Evolutionary conservation across 257 asterid species (phyloP), one percentile per base, ranked within the genome.

Genomic region (Przewalskia tangutica): DNA sequence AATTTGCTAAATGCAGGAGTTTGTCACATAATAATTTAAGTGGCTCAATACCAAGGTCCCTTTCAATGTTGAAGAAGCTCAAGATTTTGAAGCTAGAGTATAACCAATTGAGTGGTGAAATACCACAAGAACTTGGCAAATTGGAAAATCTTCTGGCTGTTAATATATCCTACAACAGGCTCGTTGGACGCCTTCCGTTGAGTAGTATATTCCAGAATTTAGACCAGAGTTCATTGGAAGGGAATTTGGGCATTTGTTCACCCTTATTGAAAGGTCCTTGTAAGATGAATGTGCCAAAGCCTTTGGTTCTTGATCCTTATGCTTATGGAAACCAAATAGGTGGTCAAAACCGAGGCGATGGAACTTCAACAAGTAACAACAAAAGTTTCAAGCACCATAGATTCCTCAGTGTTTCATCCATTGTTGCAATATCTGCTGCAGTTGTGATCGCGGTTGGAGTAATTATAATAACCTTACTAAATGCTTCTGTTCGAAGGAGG

Each of bases 191-290:
- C n/a, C 88, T 96, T 55, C 99, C 99, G 0, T 42, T 85, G 0
- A 93, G 90, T 12, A 89, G 93, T 66, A 86, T 94, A 53, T 96
- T 96, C 79, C 97, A 85, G 85, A 93, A 89, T 56, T 77, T 96
- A 55, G 99, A 96, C 11, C 89, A 87, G 23, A 90, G 91, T 13
- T 92, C 98, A 11, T 73, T 96, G 5, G 91, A 93, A 79, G 99
- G 98, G 13, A 96, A 96, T 80, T 86, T 87, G 40, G 99, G 99
- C 3, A 87, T 96, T 38, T 96, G 99, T 80, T 96, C 99, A 5
- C 97, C 97, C 0, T 66, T 94, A 17, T 86, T 96, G 32, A 91
- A 84, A 87, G 97, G 95, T 8, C 99, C 99, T 0, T 96, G 99
- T 59, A 92, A 84, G 76, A 77, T 94, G 80, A 87, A 94, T 66